phyloP scores from a whole-genome alignment of 2,329 filamentous ascomycete species.

The Hypoxylon sp. region DNA sequence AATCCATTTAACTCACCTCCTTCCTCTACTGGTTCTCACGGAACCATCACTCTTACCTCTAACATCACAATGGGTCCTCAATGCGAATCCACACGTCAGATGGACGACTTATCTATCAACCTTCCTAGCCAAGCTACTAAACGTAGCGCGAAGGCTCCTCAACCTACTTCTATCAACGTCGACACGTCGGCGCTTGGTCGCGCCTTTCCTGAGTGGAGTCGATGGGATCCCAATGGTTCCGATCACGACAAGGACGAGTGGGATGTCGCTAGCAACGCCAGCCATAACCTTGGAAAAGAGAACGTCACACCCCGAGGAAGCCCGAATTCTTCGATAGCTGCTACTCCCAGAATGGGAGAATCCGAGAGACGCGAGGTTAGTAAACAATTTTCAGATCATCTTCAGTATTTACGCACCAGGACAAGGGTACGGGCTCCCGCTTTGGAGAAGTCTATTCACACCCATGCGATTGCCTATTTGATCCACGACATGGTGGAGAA shows the following conservation, averaged over 20 bases:
- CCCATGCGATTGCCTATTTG: background rate
- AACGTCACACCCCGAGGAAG: conserved; percentile 52
- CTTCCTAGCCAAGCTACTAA: conserved; percentile 37
- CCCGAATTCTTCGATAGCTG: conserved; percentile 22
- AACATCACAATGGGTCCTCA: conserved; percentile 62
- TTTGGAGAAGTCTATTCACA: background rate
- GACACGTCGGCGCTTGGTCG: conserved; percentile 53
- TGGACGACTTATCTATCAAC: conserved; percentile 56
- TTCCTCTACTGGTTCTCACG: conserved; percentile 65
- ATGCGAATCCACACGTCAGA: conserved; percentile 61
- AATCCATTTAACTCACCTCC: conserved; percentile 68
- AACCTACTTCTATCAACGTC: conserved; percentile 40
- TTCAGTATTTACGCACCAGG: background rate
- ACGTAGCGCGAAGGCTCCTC: conserved; percentile 29
- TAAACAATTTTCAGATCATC: conserved; percentile 3
- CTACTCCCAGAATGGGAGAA: conserved; percentile 25
- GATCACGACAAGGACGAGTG: conserved; percentile 48
- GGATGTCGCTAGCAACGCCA: conserved; percentile 36
- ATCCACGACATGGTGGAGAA: background rate
- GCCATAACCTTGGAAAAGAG: conserved; percentile 52
- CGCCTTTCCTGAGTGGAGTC: conserved; percentile 61
- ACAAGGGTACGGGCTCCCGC: background rate
- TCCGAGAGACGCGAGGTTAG: conserved; percentile 21
- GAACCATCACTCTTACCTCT: conserved; percentile 64
- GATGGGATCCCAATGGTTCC: conserved; percentile 31